Evolutionary conservation across 1,139 yeast genomes (phyloP).

Genomic region (Suhomyces terraborum): DNA sequence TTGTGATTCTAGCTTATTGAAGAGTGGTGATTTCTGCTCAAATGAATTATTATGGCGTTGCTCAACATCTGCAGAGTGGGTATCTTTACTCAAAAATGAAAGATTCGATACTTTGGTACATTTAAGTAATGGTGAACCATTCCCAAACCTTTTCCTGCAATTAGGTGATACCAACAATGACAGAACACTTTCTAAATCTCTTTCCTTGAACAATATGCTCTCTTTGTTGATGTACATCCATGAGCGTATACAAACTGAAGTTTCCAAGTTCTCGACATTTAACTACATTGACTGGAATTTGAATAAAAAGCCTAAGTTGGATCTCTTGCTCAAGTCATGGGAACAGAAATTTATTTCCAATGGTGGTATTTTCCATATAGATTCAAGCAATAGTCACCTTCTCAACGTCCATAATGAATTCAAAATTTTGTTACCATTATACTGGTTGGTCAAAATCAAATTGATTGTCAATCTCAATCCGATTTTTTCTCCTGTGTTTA

Average conservation of each 20-base stretch:
- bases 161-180: constrained; percentile 29
- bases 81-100: constrained; percentile 23
- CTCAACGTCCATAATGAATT: constrained; percentile 56
- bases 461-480: constrained; percentile 61
- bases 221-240: constrained; percentile 72
- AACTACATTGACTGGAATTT: constrained; percentile 57
- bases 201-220: constrained; percentile 59
- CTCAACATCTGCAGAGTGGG: constrained; percentile 61
- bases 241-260: constrained; percentile 61
- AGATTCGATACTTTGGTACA: constrained; percentile 44
- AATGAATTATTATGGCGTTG: constrained; percentile 73
- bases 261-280: constrained; percentile 31
- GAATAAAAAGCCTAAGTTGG: constrained; percentile 57
- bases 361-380: constrained; percentile 60
- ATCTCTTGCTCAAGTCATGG: constrained; percentile 61
- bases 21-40: constrained; percentile 75
- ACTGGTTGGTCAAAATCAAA: constrained; percentile 63
- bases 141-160: constrained; percentile 51
- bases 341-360: constrained; percentile 59
- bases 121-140: constrained; percentile 58
- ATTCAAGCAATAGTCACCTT: constrained; percentile 50
- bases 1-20: constrained; percentile 57
- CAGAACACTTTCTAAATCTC: background rate
- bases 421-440: constrained; percentile 64
- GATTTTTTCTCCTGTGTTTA: constrained; percentile 57